Evolutionary conservation across 192 early-diverging fungal genomes (phyloP).

Genomic region (Backusella westeae): DNA sequence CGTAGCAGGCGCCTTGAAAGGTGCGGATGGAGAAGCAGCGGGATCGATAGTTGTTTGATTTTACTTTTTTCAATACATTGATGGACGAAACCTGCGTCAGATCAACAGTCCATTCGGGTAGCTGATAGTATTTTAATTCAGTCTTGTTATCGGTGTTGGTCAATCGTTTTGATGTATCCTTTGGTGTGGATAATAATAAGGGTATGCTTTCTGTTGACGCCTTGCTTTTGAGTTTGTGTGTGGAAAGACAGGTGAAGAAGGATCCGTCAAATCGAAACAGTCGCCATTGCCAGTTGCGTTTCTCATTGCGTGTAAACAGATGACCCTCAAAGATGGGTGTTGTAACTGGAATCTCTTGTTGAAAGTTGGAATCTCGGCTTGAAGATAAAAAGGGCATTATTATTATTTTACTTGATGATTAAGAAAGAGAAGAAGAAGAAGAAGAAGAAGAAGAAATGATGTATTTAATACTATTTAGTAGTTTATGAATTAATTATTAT

Average conservation of each 20-base stretch:
- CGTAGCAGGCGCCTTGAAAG: constrained; percentile 16
- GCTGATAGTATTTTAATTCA: constrained; percentile 32
- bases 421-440: too few relatives aligned
- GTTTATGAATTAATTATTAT: not conserved
- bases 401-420: not conserved
- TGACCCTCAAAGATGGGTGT: constrained; percentile 40
- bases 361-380: constrained; percentile 10
- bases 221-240: constrained; percentile 25
- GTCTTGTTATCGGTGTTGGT: not conserved
- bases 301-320: constrained; percentile 29
- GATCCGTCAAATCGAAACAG: constrained; percentile 41
- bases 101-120: constrained; percentile 36
- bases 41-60: not conserved
- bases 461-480: not conserved
- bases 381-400: constrained; percentile 8
- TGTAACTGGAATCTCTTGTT: constrained; percentile 28
- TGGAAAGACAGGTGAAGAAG: constrained; percentile 32
- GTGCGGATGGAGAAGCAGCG: constrained; percentile 34
- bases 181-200: constrained; percentile 30
- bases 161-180: constrained; percentile 14
- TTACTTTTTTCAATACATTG: constrained; percentile 19
- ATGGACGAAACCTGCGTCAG: constrained; percentile 30
- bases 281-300: constrained; percentile 35
- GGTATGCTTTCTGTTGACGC: constrained; percentile 13
- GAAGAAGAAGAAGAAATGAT: too few relatives aligned